These are phyloP conservation scores for Eucalyptus marginata DNA, from an alignment of 345 rosid species.

Conservation along the genomic window DNA sequence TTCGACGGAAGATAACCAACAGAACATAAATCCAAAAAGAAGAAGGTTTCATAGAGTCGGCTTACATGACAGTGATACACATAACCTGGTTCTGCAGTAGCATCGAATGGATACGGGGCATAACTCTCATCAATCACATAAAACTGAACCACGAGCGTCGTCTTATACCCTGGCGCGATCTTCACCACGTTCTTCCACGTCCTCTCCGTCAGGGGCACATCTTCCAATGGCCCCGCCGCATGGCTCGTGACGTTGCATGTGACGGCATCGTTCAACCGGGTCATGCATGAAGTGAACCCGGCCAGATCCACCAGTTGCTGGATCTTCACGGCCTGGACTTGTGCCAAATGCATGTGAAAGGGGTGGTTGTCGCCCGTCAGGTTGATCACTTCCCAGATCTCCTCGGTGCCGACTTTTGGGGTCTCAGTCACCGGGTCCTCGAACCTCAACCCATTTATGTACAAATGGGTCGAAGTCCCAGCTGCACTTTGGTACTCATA, in stretches of 20 bases:
- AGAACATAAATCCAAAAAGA: not conserved
- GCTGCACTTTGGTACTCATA: conserved; percentile 44
- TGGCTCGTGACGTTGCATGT: conserved; percentile 34
- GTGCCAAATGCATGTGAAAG: conserved; percentile 72
- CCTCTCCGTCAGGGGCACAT: conserved; percentile 43
- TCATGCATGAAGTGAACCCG: conserved; percentile 56
- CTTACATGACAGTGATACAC: conserved; percentile 92
- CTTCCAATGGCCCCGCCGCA: conserved; percentile 35
- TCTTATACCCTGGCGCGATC: conserved; percentile 45
- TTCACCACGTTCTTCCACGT: conserved; percentile 93
- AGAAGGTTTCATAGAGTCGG: not conserved
- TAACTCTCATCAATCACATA: conserved; percentile 40
- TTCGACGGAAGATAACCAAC: not conserved
- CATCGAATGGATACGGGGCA: conserved; percentile 47
- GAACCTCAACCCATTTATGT: conserved; percentile 44
- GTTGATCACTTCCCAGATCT: conserved; percentile 79
- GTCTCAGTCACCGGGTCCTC: conserved; percentile 49
- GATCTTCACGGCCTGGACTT: conserved; percentile 54
- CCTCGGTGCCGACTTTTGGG: conserved; percentile 50
- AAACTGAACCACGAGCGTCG: conserved; percentile 47
- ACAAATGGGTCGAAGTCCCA: conserved; percentile 64
- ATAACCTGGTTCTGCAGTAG: conserved; percentile 62
- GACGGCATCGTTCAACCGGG: conserved; percentile 37
- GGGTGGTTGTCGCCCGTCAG: conserved; percentile 76
- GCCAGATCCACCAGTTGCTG: conserved; percentile 22